phyloP scores from a whole-genome alignment of 768 basidiomycete species.

The Russula emetica region DNA sequence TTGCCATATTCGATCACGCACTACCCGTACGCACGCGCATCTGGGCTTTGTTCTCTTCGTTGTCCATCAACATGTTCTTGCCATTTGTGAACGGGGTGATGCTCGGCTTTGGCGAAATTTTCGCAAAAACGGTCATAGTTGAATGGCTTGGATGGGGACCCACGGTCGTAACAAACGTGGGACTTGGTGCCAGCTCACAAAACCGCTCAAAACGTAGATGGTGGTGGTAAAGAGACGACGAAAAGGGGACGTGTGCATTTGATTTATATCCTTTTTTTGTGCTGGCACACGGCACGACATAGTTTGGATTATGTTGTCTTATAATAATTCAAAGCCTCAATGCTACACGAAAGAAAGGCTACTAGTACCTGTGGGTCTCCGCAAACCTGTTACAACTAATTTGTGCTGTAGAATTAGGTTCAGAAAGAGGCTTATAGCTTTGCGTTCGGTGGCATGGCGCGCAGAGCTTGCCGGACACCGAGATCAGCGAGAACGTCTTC shows the following conservation, averaged over 20 bases:
- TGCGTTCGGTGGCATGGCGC: conserved; percentile 49
- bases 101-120: conserved; percentile 95
- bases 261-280: not conserved
- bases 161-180: conserved; percentile 30
- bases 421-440: conserved; percentile 10
- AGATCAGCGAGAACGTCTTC: conserved; percentile 76
- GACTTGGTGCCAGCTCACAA: conserved; percentile 12
- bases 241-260: not conserved
- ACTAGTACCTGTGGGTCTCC: not conserved
- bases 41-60: conserved; percentile 62
- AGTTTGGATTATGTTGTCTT: conserved; percentile 17
- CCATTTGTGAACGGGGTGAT: conserved; percentile 94
- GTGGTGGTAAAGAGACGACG: not conserved
- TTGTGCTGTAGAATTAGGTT: not conserved
- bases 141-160: conserved; percentile 46
- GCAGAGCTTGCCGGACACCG: conserved; percentile 69
- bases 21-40: conserved; percentile 64
- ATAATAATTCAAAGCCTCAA: conserved; percentile 13
- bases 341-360: not conserved
- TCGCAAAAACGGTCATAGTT: conserved; percentile 73
- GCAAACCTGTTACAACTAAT: not conserved
- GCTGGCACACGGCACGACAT: not conserved
- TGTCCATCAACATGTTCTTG: conserved; percentile 79
- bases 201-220: not conserved
- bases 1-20: conserved; percentile 65